Base-by-base conservation (phyloP, 768 basidiomycete species). In the Boletus subparvulus region DNA sequence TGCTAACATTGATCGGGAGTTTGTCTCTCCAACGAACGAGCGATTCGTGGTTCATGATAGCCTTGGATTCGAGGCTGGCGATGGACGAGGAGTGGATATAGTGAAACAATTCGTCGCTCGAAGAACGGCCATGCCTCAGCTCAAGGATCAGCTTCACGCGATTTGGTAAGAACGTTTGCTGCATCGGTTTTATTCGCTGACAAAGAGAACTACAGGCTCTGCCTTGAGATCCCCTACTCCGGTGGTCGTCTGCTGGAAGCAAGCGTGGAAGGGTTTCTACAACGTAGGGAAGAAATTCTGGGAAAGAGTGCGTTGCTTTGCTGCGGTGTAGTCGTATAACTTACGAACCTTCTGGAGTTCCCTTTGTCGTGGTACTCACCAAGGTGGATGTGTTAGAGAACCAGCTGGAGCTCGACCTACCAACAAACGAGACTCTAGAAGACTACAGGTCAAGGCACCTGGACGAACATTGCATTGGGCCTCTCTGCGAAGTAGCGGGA, bases 311-410 rank as follows among this genome's bases (percentile, higher is more conserved):
- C 12, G 35, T 7, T 26, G 4, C 17, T 30, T 50, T 44, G 2
- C 17, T 43, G 11, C 7, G 4, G 17, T 30, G 5, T 28, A 3
- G 0, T 2, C 21, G 39, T 14, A 26, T 33, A 4, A 35, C 47
- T 57, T 36, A 58, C 28, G 10, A 4, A 16, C 9, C 12, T 6
- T 36, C 14, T 8, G 2, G 5, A 63, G 44, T 59, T 14, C 61
- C 57, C 4, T 50, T 63, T 14, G 58, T 63, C 3, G 50, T 60
- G 30, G 62, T 63, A 0, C 62, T 63, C 35, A 63, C 62, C 2
- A 63, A 64, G 49, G 35, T 50, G 7, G 62, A 63, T 36, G 19
- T 60, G 9, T 47, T 63, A 3, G 52, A 50, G n/a, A n/a, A n/a
- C n/a, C n/a, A n/a, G n/a, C n/a, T n/a, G n/a, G n/a, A n/a, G n/a